Evolutionary conservation across 441 rosid genomes (phyloP).

Genomic region (Pelargonium myrrhifolium): DNA sequence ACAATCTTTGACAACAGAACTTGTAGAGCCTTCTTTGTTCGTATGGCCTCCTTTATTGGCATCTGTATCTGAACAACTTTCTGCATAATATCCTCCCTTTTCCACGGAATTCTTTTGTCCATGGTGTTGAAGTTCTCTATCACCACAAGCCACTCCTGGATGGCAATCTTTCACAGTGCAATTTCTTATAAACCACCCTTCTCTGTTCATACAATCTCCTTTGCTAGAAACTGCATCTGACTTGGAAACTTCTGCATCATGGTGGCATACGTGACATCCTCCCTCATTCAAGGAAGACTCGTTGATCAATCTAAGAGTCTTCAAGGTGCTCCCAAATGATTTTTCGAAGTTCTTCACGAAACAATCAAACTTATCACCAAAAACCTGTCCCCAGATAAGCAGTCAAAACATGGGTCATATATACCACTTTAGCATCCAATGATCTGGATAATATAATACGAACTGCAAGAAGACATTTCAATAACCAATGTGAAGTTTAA

Average conservation of each 20-base stretch:
- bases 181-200: slow-evolving; percentile 21
- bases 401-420: slow-evolving; percentile 16
- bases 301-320: slow-evolving; percentile 60
- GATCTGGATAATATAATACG: not conserved
- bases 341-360: slow-evolving; percentile 66
- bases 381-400: slow-evolving; percentile 47
- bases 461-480: slow-evolving; percentile 27
- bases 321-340: slow-evolving; percentile 76
- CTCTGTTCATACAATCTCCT: slow-evolving; percentile 15
- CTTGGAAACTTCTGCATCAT: slow-evolving; percentile 22
- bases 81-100: not conserved
- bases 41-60: not conserved
- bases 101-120: not conserved
- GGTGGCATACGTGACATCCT: slow-evolving; percentile 18
- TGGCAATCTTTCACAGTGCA: slow-evolving; percentile 18
- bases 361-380: slow-evolving; percentile 55
- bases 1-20: slow-evolving; percentile 8
- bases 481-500: slow-evolving; percentile 35
- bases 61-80: slow-evolving; percentile 3
- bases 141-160: slow-evolving; percentile 15
- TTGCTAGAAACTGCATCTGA: slow-evolving; percentile 10
- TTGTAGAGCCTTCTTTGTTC: slow-evolving; percentile 5
- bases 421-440: slow-evolving; percentile 20
- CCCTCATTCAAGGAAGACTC: slow-evolving; percentile 33
- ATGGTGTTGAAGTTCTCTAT: not conserved